A percentile compares a stretch with the other conserved stretches of the same genome.
Conservation (phyloP, 352 stramenopile genomes). For the Pilasporangium apinafurcum region DNA sequence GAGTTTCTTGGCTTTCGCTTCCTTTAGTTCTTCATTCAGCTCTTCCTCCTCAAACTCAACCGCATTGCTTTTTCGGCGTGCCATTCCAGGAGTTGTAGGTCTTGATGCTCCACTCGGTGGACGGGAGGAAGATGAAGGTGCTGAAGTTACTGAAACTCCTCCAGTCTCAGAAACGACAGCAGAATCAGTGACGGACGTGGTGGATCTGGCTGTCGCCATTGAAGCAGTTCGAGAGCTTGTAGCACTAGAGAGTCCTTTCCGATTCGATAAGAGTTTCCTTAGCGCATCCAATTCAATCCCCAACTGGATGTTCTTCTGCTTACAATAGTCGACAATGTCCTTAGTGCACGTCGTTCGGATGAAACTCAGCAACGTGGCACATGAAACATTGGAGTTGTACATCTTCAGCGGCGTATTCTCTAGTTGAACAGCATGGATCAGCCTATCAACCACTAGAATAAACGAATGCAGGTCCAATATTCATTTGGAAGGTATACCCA, state of each 20-base stretch:
- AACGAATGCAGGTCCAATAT: not conserved
- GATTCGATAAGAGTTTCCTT: constrained; percentile 15
- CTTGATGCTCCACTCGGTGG: constrained; percentile 9
- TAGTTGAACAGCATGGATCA: constrained; percentile 1
- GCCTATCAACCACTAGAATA: not conserved
- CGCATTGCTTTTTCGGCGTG: not conserved
- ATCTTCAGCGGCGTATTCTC: constrained; percentile 54
- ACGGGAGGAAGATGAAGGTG: constrained; percentile 2
- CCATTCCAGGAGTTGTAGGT: constrained; percentile 7
- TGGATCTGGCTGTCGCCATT: constrained; percentile 3
- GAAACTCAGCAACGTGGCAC: constrained; percentile 66
- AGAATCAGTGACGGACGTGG: constrained; percentile 1
- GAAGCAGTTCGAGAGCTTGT: constrained; percentile 1
- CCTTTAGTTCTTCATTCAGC: constrained; percentile 14
- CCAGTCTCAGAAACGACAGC: not conserved
- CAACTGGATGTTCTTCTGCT: constrained; percentile 69
- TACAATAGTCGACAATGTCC: constrained; percentile 69
- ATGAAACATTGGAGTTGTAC: constrained; percentile 74
- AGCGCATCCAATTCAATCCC: constrained; percentile 68
- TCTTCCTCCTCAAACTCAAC: constrained; percentile 1
- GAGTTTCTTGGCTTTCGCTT: constrained; percentile 24
- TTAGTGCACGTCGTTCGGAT: constrained; percentile 53
- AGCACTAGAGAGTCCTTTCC: constrained; percentile 6
- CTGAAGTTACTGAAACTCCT: not conserved
- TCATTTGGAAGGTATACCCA: constrained; percentile 12